A percentile compares a stretch with the other conserved stretches of the same genome.
phyloP scores from a whole-genome alignment of 495 filamentous ascomycete genomes.

The Hypoxylon trugodes region DNA sequence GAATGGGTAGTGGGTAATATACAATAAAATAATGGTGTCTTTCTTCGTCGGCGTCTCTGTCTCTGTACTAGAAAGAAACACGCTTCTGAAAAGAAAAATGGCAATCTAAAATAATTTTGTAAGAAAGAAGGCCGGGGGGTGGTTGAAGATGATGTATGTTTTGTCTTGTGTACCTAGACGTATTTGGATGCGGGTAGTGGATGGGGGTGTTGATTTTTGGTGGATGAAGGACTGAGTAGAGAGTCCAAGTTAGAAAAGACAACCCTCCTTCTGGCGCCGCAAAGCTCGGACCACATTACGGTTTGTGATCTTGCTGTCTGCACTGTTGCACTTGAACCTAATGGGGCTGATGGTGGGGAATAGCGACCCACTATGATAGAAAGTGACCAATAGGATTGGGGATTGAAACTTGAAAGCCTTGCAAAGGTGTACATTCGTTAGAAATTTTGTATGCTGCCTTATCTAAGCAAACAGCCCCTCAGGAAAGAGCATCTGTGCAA shows the following conservation, averaged over 20 bases:
- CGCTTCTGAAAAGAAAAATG: no score
- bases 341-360: conserved; percentile 1
- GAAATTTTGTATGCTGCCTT: no score
- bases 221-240: conserved; percentile 18
- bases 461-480: no score
- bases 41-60: background rate
- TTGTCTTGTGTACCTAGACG: background rate
- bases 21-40: no score
- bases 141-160: no score
- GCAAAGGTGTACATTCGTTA: no score
- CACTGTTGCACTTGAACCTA: conserved; percentile 4
- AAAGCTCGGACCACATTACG: conserved; percentile 27
- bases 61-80: conserved; percentile 5
- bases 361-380: background rate
- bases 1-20: conserved; percentile 4
- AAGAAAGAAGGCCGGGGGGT: background rate
- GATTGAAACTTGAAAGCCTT: no score
- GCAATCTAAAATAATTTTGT: conserved; percentile 10
- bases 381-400: conserved; percentile 1
- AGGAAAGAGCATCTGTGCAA: no score
- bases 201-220: conserved; percentile 24
- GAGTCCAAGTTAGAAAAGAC: conserved; percentile 24
- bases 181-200: background rate
- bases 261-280: background rate
- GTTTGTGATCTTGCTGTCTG: conserved; percentile 11